Evolutionary conservation across 2,329 filamentous ascomycete species (phyloP).

Genomic region (Metarhizium rileyi): DNA sequence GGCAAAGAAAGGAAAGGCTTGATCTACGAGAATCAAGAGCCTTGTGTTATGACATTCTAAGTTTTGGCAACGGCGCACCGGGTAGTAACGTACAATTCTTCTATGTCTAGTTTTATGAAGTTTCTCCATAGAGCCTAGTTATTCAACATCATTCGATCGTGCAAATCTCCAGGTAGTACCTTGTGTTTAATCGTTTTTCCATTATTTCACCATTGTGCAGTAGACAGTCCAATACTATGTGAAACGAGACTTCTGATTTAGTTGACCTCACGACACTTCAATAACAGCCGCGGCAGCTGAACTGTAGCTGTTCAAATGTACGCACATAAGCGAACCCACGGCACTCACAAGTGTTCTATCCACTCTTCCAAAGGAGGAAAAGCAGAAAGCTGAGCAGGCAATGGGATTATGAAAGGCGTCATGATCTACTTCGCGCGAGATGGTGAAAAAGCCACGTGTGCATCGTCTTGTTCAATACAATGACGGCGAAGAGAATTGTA

Average conservation of each 20-base stretch:
- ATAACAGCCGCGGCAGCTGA: background rate
- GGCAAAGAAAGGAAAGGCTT: slow-evolving; percentile 14
- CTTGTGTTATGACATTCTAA: background rate
- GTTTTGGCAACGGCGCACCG: slow-evolving; percentile 7
- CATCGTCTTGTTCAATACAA: slow-evolving; percentile 23
- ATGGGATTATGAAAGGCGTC: slow-evolving; percentile 52
- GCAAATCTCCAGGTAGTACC: background rate
- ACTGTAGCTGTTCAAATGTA: too few species aligned
- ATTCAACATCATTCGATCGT: background rate
- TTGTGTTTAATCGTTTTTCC: too few species aligned
- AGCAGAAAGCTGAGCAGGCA: slow-evolving; percentile 31
- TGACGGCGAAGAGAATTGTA: slow-evolving; percentile 36
- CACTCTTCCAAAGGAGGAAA: slow-evolving; percentile 6
- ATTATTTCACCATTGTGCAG: too few species aligned
- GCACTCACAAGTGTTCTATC: slow-evolving; percentile 27
- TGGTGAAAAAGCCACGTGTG: slow-evolving; percentile 33
- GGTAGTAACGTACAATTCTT: slow-evolving; percentile 4
- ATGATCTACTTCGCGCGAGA: slow-evolving; percentile 44
- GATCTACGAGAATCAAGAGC: slow-evolving; percentile 2
- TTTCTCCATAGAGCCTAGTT: background rate
- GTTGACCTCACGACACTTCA: background rate
- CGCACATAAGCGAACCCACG: slow-evolving; percentile 54
- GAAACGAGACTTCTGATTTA: too few species aligned
- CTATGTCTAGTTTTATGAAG: slow-evolving; percentile 3
- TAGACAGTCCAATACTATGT: too few species aligned